Percentiles rank a stretch among this genome's conserved stretches.
Evolutionary conservation across 441 rosid genomes (phyloP).

Genomic region (Populus hybrid): DNA sequence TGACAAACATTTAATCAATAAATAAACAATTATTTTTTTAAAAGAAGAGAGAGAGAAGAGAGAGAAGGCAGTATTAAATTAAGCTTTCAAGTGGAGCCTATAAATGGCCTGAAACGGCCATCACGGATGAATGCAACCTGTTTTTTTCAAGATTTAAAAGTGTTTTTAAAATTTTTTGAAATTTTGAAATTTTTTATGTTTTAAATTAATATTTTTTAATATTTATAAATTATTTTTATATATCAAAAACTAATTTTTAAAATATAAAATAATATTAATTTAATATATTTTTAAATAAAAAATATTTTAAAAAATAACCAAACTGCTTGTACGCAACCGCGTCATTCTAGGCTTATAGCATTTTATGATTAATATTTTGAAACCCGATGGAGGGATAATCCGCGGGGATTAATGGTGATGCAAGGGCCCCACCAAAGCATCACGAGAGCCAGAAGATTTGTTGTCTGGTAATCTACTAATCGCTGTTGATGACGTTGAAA

Average conservation of each 20-base stretch:
- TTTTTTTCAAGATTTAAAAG: too few relatives aligned
- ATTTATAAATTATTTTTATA: too few relatives aligned
- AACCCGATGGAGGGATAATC: neutral
- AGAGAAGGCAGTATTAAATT: neutral
- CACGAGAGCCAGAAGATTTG: neutral
- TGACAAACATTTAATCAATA: neutral
- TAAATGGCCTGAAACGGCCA: neutral
- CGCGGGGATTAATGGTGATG: neutral
- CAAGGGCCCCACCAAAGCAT: neutral
- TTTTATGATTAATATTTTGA: neutral
- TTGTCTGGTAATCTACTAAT: neutral
- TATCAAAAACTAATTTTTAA: too few relatives aligned
- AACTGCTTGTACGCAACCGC: too few relatives aligned
- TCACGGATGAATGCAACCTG: neutral
- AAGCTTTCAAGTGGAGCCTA: conserved; percentile 11
- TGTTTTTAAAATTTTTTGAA: too few relatives aligned
- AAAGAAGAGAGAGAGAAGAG: neutral
- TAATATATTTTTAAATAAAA: too few relatives aligned
- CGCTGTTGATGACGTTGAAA: neutral
- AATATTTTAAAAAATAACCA: too few relatives aligned
- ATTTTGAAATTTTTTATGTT: too few relatives aligned
- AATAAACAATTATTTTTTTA: too few relatives aligned
- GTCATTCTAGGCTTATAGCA: neutral
- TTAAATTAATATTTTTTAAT: too few relatives aligned
- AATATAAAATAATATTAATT: too few relatives aligned